phyloP scores from a whole-genome alignment of 306 rosid species.

The Rubus idaeus region DNA sequence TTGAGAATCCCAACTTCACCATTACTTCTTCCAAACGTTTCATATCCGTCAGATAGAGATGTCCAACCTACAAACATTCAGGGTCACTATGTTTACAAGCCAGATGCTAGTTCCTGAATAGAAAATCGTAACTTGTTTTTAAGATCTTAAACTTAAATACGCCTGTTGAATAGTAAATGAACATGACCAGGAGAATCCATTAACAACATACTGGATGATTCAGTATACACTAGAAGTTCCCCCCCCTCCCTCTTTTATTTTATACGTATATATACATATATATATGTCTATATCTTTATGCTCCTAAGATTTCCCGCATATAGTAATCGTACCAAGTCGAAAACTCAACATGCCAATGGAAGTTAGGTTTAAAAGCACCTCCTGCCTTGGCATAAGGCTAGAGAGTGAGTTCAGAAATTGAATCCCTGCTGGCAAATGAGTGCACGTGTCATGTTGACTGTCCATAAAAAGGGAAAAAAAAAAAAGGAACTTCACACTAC shows the following conservation, averaged over 20 bases:
- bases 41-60: constrained; percentile 72
- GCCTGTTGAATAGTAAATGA: background rate
- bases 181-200: background rate
- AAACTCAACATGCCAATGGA: background rate
- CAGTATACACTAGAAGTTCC: background rate
- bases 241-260: background rate
- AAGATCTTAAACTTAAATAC: background rate
- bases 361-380: background rate
- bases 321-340: background rate
- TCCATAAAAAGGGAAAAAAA: background rate
- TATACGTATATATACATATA: too few species aligned
- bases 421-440: background rate
- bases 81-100: constrained; percentile 24
- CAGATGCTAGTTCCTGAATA: constrained; percentile 15
- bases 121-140: background rate
- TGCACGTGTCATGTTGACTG: background rate
- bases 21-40: constrained; percentile 80
- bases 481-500: background rate
- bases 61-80: constrained; percentile 58
- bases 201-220: background rate
- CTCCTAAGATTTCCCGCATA: constrained; percentile 5
- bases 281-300: background rate
- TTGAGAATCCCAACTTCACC: constrained; percentile 76
- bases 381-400: background rate
- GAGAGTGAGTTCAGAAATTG: background rate